Evolutionary conservation across 2,329 filamentous ascomycete species (phyloP).

Genomic region (Cytospora piceicola): DNA sequence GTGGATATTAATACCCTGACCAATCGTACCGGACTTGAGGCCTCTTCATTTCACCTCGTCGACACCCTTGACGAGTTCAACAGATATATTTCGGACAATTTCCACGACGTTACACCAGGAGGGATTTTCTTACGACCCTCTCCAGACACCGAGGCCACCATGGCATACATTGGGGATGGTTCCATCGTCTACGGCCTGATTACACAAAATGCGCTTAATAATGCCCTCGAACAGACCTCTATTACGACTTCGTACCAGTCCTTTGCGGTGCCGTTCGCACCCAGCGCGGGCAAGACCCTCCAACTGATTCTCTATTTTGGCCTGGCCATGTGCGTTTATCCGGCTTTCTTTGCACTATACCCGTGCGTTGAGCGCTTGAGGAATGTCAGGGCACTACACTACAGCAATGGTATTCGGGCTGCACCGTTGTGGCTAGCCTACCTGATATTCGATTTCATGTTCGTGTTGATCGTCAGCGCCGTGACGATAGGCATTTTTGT

Average conservation of each 20-base stretch:
- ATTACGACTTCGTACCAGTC: conserved; percentile 74
- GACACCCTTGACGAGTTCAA: conserved; percentile 72
- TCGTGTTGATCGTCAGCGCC: conserved; percentile 69
- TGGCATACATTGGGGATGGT: conserved; percentile 27
- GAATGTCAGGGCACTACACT: conserved; percentile 83
- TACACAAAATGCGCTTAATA: conserved; percentile 49
- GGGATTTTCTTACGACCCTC: conserved; percentile 69
- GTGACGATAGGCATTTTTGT: conserved; percentile 71
- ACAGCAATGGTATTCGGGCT: conserved; percentile 86
- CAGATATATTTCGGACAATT: conserved; percentile 63
- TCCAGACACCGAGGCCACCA: conserved; percentile 20
- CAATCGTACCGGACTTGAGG: conserved; percentile 23
- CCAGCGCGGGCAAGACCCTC: conserved; percentile 71
- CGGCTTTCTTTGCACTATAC: conserved; percentile 87
- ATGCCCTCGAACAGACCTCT: conserved; percentile 67
- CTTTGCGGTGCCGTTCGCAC: conserved; percentile 75
- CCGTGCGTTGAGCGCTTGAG: conserved; percentile 80
- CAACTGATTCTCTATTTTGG: conserved; percentile 83
- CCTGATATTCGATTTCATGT: conserved; percentile 75
- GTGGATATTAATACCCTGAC: conserved; percentile 25
- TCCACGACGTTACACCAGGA: conserved; percentile 72
- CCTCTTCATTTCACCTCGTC: conserved; percentile 46
- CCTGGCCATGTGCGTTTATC: conserved; percentile 76
- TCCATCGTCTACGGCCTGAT: conserved; percentile 21
- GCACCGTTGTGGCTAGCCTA: conserved; percentile 87